Percentiles rank a stretch among this genome's conserved stretches.
phyloP scores from a whole-genome alignment of 2,329 filamentous ascomycete genomes.

The Ceratocystis lukuohia region DNA sequence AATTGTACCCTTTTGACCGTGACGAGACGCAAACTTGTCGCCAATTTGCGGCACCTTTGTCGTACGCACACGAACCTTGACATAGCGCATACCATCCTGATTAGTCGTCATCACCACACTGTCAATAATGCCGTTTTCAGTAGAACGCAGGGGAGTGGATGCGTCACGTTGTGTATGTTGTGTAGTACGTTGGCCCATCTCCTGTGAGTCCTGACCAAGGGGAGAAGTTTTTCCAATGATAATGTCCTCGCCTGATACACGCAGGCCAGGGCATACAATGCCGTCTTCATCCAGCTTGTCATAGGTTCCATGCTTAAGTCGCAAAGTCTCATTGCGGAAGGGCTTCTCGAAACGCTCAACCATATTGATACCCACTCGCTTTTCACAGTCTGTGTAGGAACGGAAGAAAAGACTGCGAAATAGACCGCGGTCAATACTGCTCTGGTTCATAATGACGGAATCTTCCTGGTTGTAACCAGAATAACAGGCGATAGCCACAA shows the following conservation, averaged over 20 bases:
- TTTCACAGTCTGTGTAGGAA: constrained; percentile 93
- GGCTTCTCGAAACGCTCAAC: constrained; percentile 95
- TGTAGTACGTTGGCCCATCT: constrained; percentile 82
- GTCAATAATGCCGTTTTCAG: constrained; percentile 93
- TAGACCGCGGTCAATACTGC: constrained; percentile 90
- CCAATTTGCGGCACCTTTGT: constrained; percentile 98
- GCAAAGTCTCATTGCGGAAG: constrained; percentile 71
- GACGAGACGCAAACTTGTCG: constrained; percentile 97
- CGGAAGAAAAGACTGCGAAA: constrained; percentile 98
- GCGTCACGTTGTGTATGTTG: constrained; percentile 88
- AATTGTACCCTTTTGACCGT: constrained; percentile 98
- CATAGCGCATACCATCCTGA: constrained; percentile 83
- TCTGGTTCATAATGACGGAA: constrained; percentile 99
- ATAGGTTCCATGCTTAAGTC: constrained; percentile 88
- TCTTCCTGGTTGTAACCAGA: constrained; percentile 99
- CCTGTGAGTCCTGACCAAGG: constrained; percentile 81
- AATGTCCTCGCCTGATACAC: constrained; percentile 94
- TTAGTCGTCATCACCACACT: constrained; percentile 90
- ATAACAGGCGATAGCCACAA: constrained; percentile 94
- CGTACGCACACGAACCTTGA: constrained; percentile 92
- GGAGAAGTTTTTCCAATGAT: constrained; percentile 98
- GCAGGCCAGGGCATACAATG: constrained; percentile 82
- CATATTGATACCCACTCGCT: constrained; percentile 84
- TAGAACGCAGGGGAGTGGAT: constrained; percentile 85
- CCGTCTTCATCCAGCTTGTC: constrained; percentile 97